These are phyloP conservation scores for Phlebiopsis gigantea DNA, from an alignment of 768 basidiomycete species.

Conservation along the genomic window DNA sequence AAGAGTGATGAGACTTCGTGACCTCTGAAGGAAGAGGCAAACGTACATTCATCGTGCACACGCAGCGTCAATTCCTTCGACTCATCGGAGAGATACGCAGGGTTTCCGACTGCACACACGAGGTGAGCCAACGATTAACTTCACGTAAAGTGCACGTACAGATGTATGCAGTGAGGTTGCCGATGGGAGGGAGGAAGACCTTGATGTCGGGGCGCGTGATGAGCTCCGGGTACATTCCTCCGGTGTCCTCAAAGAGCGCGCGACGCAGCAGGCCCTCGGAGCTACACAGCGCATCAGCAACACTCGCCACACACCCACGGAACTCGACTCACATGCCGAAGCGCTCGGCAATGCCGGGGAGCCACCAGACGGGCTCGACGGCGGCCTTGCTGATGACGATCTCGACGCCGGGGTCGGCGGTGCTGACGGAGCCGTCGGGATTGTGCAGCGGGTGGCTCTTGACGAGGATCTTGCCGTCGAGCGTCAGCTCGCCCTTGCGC, in stretches of 20 bases:
- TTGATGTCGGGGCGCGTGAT: constrained; percentile 95
- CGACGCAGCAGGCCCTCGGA: constrained; percentile 82
- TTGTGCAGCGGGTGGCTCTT: constrained; percentile 59
- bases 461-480: constrained; percentile 83
- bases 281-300: constrained; percentile 29
- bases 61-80: constrained; percentile 80
- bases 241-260: constrained; percentile 94
- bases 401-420: constrained; percentile 75
- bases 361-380: constrained; percentile 94
- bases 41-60: constrained; percentile 86
- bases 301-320: not conserved
- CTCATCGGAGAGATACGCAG: constrained; percentile 69
- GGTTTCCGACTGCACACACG: constrained; percentile 62
- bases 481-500: constrained; percentile 58
- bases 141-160: constrained; percentile 40
- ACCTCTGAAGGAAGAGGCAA: constrained; percentile 15
- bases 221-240: constrained; percentile 93
- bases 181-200: constrained; percentile 93
- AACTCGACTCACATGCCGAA: constrained; percentile 72
- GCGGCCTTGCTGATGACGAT: constrained; percentile 89
- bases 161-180: constrained; percentile 87
- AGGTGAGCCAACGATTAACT: not conserved
- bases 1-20: not conserved
- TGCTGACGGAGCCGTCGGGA: constrained; percentile 53
- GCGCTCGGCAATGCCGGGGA: constrained; percentile 91